Evolutionary conservation across 345 rosid species (phyloP), one percentile per base, ranked within the genome.

Genomic region (Populus alba): DNA sequence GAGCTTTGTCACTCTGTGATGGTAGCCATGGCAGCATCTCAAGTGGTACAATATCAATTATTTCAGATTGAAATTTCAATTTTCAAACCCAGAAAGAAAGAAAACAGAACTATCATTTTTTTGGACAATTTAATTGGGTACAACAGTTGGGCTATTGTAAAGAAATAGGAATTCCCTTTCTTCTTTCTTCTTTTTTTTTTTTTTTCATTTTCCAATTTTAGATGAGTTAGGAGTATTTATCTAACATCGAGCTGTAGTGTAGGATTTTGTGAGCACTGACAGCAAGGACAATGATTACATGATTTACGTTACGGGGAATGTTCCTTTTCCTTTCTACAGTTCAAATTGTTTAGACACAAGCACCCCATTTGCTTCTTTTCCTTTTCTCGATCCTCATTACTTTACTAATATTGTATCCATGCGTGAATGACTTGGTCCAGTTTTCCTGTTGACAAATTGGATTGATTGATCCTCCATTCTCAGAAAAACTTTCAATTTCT

Each of bases 21-120:
- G 74, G 41, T 2, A 72, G 65, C 84, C 88, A 91, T 33, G 92
- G 85, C 49, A 90, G 97, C 82, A 89, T 92, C 85, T 92, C 95
- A 33, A 90, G 93, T 80, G 90, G 89, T 49, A 65, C 71, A 57
- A 80, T 87, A 57, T 88, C 92, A 20, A 77, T 90, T 80, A 86
- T 83, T 81, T 90, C 95, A 11, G 90, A 87, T 8, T 88, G 82
- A 88, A 49, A 55, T 79, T 77, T 38, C 37, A 38, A 59, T 59
- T 59, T 23, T 59, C 29, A 59, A 23, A 5, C 23, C 53, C 39
- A 43, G 8, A 53, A 70, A 16, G 33, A 31, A 35, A 18, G 49
- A 51, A 68, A 65, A 7, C 68, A 25, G 74, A 18, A 66, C 33
- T 39, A 18, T 29, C 10, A 31, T 25, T 59, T 51, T 62, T 76